Conservation (phyloP, 305 asterid genomes). For the Fraxinus albicans region DNA sequence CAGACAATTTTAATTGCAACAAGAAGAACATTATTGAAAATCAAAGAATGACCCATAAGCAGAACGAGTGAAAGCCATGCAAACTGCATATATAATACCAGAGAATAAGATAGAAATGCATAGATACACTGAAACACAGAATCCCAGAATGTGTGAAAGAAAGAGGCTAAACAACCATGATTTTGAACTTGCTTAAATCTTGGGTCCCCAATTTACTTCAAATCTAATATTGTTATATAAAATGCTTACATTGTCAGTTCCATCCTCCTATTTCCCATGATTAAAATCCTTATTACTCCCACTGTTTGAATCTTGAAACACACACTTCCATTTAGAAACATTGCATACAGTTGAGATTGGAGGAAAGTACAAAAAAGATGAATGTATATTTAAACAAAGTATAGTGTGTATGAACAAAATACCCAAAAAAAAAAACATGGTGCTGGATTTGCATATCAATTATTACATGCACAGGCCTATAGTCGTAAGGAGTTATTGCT, state of each 20-base stretch:
- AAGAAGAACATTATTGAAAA: not conserved
- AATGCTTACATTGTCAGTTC: not conserved
- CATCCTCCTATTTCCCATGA: not conserved
- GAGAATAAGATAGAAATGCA: constrained; percentile 7
- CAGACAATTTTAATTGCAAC: not conserved
- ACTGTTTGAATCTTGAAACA: not conserved
- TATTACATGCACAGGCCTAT: not conserved
- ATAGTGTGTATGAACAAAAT: not conserved
- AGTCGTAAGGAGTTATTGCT: not conserved
- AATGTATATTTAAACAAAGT: not conserved
- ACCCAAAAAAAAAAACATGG: not conserved
- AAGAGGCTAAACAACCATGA: not conserved
- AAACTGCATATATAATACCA: constrained; percentile 10
- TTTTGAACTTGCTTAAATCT: not conserved
- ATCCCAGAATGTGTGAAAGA: not conserved
- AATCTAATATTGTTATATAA: not conserved
- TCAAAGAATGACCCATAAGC: not conserved
- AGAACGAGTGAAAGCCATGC: not conserved
- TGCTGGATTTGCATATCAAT: not conserved
- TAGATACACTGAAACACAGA: not conserved
- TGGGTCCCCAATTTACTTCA: not conserved
- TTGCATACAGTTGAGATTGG: not conserved
- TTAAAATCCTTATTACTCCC: not conserved
- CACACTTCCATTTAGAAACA: not conserved
- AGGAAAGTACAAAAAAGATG: not conserved